Percentiles rank a stretch among this genome's conserved stretches.
Evolutionary conservation across 805 yeast species (phyloP).

Genomic region (Starmera pachycereana): DNA sequence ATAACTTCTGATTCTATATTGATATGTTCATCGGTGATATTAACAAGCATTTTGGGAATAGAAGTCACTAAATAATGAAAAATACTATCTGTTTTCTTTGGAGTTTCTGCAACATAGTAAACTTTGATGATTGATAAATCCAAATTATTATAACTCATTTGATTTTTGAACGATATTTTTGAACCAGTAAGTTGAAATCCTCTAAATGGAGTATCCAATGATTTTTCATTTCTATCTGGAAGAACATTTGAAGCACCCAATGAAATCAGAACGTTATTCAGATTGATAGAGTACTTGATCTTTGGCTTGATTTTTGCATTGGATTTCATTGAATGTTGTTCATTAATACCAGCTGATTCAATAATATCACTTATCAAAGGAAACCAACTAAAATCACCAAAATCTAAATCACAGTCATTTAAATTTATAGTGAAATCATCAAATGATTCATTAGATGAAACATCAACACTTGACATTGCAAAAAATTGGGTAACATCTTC

Average conservation of each 20-base stretch:
- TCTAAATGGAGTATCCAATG: neutral
- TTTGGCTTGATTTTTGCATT: no score
- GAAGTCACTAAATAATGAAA: neutral
- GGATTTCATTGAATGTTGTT: neutral
- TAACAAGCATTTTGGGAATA: neutral
- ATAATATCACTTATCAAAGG: neutral
- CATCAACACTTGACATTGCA: neutral
- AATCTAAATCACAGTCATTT: constrained; percentile 1
- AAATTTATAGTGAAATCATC: neutral
- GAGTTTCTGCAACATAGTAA: neutral
- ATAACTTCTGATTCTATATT: neutral
- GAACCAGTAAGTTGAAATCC: neutral
- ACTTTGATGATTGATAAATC: neutral
- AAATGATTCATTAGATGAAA: neutral
- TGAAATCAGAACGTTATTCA: neutral
- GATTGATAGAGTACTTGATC: neutral
- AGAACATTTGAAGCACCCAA: neutral
- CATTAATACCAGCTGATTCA: neutral
- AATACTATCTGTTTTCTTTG: neutral
- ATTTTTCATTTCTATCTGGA: neutral
- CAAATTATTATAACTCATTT: neutral
- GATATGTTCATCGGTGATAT: neutral
- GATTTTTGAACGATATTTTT: neutral
- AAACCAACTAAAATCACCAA: neutral
- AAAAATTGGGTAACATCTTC: neutral